Percentiles rank a stretch among this genome's conserved stretches.
phyloP scores from a whole-genome alignment of 129 eudicot species.

The Deinandra increscens region DNA sequence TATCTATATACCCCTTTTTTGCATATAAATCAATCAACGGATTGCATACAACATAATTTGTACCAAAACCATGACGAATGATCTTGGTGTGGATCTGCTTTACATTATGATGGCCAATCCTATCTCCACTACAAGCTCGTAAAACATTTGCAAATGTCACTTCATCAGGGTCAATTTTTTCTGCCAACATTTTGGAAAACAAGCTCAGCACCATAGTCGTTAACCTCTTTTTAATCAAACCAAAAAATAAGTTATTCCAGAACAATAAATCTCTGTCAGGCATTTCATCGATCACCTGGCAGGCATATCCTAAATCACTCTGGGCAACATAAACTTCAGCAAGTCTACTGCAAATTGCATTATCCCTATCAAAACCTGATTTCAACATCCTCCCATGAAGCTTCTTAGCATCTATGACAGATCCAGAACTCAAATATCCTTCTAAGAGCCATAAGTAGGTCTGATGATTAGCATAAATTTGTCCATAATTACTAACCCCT shows the following conservation, averaged over 20 bases:
- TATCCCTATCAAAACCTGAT: constrained; percentile 47
- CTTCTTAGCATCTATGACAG: constrained; percentile 46
- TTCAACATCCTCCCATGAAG: constrained; percentile 59
- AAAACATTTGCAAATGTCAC: constrained; percentile 48
- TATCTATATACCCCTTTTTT: constrained; percentile 53
- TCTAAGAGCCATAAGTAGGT: constrained; percentile 56
- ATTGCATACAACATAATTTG: constrained; percentile 49
- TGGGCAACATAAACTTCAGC: constrained; percentile 42
- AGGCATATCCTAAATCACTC: constrained; percentile 45
- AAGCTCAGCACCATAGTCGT: constrained; percentile 33
- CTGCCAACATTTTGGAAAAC: constrained; percentile 42
- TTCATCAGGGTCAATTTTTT: constrained; percentile 48
- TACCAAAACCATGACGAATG: constrained; percentile 51
- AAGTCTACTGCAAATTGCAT: constrained; percentile 39
- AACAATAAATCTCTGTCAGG: constrained; percentile 42
- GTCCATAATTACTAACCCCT: constrained; percentile 7
- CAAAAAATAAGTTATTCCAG: constrained; percentile 58
- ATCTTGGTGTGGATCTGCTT: constrained; percentile 59
- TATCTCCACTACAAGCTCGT: constrained; percentile 43
- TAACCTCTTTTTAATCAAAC: constrained; percentile 35
- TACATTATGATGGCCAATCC: constrained; percentile 27
- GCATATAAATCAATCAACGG: constrained; percentile 71
- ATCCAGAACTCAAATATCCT: constrained; percentile 48
- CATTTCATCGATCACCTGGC: constrained; percentile 50
- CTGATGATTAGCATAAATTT: constrained; percentile 41